Evolutionary conservation across 768 basidiomycete genomes (phyloP).

Genomic region (Lactifluus hygrophoroides): DNA sequence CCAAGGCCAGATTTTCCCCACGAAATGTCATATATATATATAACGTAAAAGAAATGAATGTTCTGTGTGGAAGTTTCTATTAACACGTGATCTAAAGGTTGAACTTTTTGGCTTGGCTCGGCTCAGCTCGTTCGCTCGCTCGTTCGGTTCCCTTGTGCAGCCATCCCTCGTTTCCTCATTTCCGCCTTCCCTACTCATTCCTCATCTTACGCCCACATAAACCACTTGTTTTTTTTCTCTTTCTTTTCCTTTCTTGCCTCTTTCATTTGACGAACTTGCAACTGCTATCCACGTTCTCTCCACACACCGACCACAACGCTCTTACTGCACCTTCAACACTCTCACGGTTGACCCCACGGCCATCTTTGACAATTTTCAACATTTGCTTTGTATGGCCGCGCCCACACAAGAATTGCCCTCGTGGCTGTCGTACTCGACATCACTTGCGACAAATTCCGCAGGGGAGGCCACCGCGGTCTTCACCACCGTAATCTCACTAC

Average conservation of each 20-base stretch:
- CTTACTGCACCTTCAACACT: constrained; percentile 2
- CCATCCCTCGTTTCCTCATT: not conserved
- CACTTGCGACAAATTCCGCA: constrained; percentile 42
- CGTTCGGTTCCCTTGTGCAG: no score
- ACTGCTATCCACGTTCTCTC: constrained; percentile 17
- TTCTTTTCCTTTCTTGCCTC: not conserved
- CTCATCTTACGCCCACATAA: not conserved
- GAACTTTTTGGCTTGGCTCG: not conserved
- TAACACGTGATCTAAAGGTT: no score
- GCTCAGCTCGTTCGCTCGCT: no score
- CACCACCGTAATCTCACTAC: constrained; percentile 50
- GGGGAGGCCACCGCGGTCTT: constrained; percentile 49
- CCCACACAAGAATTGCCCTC: constrained; percentile 62
- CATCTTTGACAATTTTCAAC: not conserved
- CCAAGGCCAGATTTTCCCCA: no score
- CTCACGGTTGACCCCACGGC: not conserved
- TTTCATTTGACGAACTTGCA: not conserved
- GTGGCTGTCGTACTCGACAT: constrained; percentile 58
- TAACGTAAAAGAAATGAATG: no score
- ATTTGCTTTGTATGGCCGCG: constrained; percentile 37
- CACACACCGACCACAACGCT: not conserved
- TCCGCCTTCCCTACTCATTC: not conserved
- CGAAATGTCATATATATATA: no score
- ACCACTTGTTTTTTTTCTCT: no score
- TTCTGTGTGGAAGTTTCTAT: no score